phyloP scores from a whole-genome alignment of 1,284 basidiomycete species.

The Rhizopogon parksii region DNA sequence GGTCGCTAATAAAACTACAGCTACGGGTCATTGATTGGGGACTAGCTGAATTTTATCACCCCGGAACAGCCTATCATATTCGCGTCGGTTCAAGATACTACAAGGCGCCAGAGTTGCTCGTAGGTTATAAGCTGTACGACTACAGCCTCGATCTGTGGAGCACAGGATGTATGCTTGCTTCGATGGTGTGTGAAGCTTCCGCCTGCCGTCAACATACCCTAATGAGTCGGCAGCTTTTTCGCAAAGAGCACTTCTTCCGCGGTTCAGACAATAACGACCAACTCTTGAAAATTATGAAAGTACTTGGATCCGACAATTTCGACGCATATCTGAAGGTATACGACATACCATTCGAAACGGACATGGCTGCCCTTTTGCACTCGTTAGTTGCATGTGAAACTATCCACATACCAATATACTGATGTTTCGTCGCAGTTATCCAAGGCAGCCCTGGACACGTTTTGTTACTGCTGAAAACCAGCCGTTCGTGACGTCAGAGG shows the following conservation, averaged over 20 bases:
- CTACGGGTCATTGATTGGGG: slow-evolving; percentile 89
- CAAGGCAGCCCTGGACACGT: slow-evolving; percentile 69
- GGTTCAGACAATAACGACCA: slow-evolving; percentile 89
- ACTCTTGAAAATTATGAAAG: slow-evolving; percentile 80
- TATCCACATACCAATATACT: background rate
- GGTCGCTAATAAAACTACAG: slow-evolving; percentile 27
- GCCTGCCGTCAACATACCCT: slow-evolving; percentile 7
- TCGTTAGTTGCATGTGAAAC: slow-evolving; percentile 32
- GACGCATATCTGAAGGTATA: slow-evolving; percentile 68
- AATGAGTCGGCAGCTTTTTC: slow-evolving; percentile 58
- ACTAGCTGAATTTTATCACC: slow-evolving; percentile 88
- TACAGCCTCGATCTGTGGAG: slow-evolving; percentile 86
- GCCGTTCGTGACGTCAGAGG: slow-evolving; percentile 65
- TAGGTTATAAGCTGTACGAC: slow-evolving; percentile 84
- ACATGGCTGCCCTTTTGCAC: slow-evolving; percentile 60
- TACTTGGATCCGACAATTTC: slow-evolving; percentile 81
- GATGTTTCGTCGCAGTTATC: slow-evolving; percentile 41
- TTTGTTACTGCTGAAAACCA: slow-evolving; percentile 72
- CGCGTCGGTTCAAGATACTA: slow-evolving; percentile 88
- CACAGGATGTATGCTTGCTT: slow-evolving; percentile 83
- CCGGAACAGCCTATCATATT: slow-evolving; percentile 80
- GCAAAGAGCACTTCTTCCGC: slow-evolving; percentile 87
- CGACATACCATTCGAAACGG: slow-evolving; percentile 69
- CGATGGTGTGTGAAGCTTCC: slow-evolving; percentile 53
- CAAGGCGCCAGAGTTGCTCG: slow-evolving; percentile 83